phyloP scores from a whole-genome alignment of 2,329 filamentous ascomycete genomes.

The Eutypella sp. region DNA sequence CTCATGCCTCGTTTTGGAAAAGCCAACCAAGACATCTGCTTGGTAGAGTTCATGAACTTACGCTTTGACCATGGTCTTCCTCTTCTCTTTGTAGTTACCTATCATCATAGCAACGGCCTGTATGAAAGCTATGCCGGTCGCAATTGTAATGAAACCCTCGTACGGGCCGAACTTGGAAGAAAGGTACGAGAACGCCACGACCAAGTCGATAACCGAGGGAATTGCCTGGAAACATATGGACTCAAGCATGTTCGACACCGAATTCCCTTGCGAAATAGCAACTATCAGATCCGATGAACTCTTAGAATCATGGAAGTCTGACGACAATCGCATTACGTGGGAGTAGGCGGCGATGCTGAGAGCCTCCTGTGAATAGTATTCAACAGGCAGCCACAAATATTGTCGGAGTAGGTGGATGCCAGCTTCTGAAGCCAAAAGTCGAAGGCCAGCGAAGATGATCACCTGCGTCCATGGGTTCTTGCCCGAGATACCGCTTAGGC shows the following conservation, averaged over 20 bases:
- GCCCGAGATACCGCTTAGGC: constrained; percentile 47
- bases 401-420: constrained; percentile 49
- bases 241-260: constrained; percentile 52
- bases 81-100: constrained; percentile 41
- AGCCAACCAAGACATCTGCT: constrained; percentile 12
- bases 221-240: constrained; percentile 53
- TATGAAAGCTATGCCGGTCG: constrained; percentile 52
- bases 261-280: constrained; percentile 50
- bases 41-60: constrained; percentile 14
- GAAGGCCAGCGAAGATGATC: constrained; percentile 44
- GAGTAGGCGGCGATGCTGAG: constrained; percentile 52
- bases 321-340: constrained; percentile 56
- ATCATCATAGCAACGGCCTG: constrained; percentile 50
- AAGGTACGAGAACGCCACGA: constrained; percentile 55
- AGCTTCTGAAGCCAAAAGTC: constrained; percentile 49
- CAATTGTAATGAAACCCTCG: constrained; percentile 57
- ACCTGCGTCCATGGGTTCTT: constrained; percentile 49
- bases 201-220: constrained; percentile 57
- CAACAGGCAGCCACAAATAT: constrained; percentile 54
- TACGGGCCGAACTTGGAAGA: constrained; percentile 55
- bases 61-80: constrained; percentile 46
- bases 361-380: constrained; percentile 51
- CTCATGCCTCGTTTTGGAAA: constrained; percentile 27
- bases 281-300: constrained; percentile 54
- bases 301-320: constrained; percentile 57